Evolutionary conservation across 2,329 filamentous ascomycete species (phyloP).

Genomic region (Phaeophleospora eucalypticola): DNA sequence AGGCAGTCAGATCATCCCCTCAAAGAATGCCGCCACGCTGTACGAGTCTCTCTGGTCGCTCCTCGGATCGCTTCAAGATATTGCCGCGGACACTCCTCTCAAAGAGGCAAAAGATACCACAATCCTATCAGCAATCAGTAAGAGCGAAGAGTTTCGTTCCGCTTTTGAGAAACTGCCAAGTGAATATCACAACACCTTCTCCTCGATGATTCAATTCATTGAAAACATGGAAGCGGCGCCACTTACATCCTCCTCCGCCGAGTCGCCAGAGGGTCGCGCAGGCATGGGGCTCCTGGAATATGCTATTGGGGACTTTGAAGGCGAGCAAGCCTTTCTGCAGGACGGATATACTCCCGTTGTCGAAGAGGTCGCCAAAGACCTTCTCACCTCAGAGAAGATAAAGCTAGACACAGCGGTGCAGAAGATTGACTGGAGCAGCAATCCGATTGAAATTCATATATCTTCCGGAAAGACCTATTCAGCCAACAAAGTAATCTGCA

Average conservation of each 20-base stretch:
- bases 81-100: conserved; percentile 8
- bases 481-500: conserved; percentile 22
- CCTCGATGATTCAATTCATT: conserved; percentile 21
- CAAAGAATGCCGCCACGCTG: conserved; percentile 9
- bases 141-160: conserved; percentile 9
- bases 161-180: conserved; percentile 14
- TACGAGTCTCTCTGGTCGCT: conserved; percentile 18
- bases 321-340: conserved; percentile 25
- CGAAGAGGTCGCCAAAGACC: conserved; percentile 19
- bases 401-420: conserved; percentile 12
- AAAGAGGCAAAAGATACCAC: conserved; percentile 16
- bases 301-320: conserved; percentile 26
- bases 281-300: conserved; percentile 24
- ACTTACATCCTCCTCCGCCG: conserved; percentile 23
- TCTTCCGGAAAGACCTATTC: conserved; percentile 8
- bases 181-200: conserved; percentile 16
- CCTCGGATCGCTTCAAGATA: conserved; percentile 18
- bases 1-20: neutral
- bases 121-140: conserved; percentile 17
- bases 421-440: conserved; percentile 14
- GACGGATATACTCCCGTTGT: conserved; percentile 25
- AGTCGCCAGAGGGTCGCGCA: conserved; percentile 9
- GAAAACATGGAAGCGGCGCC: conserved; percentile 26
- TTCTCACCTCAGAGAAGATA: conserved; percentile 12
- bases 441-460: conserved; percentile 16